phyloP scores from a whole-genome alignment of 257 asterid genomes.

The Plantago ovata region DNA sequence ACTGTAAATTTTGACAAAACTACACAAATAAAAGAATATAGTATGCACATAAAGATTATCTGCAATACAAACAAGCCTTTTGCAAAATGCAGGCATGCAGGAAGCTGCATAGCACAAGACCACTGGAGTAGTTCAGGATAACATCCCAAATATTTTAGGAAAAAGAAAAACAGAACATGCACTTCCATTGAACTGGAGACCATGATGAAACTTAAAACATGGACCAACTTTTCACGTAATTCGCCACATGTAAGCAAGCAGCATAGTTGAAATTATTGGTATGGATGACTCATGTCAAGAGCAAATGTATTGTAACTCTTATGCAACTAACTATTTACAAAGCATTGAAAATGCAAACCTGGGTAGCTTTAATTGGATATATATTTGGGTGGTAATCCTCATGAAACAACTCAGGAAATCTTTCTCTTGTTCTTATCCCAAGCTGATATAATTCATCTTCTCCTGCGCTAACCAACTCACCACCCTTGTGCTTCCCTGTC shows the following conservation, averaged over 20 bases:
- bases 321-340: constrained; percentile 3
- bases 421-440: constrained; percentile 72
- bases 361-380: constrained; percentile 85
- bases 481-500: constrained; percentile 80
- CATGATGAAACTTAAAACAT: constrained; percentile 8
- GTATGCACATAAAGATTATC: constrained; percentile 7
- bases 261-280: constrained; percentile 10
- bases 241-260: constrained; percentile 11
- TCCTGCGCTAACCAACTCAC: constrained; percentile 81
- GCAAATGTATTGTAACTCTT: neutral
- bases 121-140: constrained; percentile 4
- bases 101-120: constrained; percentile 12
- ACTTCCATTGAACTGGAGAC: constrained; percentile 13
- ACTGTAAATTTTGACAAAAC: constrained; percentile 16
- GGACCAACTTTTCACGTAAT: neutral
- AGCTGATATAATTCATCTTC: constrained; percentile 82
- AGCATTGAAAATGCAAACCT: constrained; percentile 44
- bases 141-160: constrained; percentile 11
- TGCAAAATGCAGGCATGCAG: neutral
- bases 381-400: constrained; percentile 86
- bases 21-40: constrained; percentile 5
- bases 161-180: constrained; percentile 7
- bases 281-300: constrained; percentile 13
- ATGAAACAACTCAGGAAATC: constrained; percentile 57
- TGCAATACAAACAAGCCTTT: neutral